Conservation (phyloP, 2,329 filamentous ascomycete species). For the Harringtonia aguacate region DNA sequence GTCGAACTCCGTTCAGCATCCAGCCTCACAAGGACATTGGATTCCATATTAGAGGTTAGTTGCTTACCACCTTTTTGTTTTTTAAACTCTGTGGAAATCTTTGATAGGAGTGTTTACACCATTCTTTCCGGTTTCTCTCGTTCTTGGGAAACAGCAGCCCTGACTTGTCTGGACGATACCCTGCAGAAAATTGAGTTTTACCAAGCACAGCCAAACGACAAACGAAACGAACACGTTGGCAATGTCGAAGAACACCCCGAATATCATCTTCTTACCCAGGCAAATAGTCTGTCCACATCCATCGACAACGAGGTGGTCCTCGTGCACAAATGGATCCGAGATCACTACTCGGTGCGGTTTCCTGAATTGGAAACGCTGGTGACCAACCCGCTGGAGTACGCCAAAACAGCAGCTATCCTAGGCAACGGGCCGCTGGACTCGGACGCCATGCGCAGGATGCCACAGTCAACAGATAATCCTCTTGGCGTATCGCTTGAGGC, state of each 20-base stretch:
- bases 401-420: constrained; percentile 86
- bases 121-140: constrained; percentile 13
- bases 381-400: constrained; percentile 87
- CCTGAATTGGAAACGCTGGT: constrained; percentile 86
- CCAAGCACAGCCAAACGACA: constrained; percentile 55
- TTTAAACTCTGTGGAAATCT: too few species aligned
- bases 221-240: constrained; percentile 55
- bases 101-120: constrained; percentile 64
- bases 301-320: constrained; percentile 89
- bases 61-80: too few species aligned
- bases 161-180: constrained; percentile 46
- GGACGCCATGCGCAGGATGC: constrained; percentile 68
- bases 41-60: constrained; percentile 75
- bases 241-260: constrained; percentile 88
- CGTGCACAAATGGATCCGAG: constrained; percentile 92
- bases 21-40: constrained; percentile 68
- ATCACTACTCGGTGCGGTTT: constrained; percentile 90
- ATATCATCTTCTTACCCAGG: constrained; percentile 78
- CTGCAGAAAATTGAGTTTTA: constrained; percentile 71
- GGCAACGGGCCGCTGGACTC: constrained; percentile 82
- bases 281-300: constrained; percentile 79
- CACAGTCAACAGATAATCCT: constrained; percentile 67
- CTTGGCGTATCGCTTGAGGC: constrained; percentile 65
- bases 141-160: constrained; percentile 44
- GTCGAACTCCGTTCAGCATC: constrained; percentile 72